Evolutionary conservation across 106 monocot genomes (phyloP).

Genomic region (Triglochin maritima): DNA sequence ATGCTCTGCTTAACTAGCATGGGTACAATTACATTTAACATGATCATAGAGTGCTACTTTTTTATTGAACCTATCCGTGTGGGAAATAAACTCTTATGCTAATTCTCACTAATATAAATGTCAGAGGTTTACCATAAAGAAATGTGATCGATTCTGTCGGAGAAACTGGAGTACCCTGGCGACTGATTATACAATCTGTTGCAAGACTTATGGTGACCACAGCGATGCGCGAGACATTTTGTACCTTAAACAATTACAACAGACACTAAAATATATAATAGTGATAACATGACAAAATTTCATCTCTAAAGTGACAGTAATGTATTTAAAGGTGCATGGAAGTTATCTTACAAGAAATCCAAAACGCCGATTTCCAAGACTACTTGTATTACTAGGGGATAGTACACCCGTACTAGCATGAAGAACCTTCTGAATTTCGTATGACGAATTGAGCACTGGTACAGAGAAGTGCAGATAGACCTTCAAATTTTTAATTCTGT

Average conservation of each 20-base stretch:
- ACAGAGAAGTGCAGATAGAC: slow-evolving; percentile 72
- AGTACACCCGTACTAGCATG: slow-evolving; percentile 45
- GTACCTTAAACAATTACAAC: slow-evolving; percentile 9
- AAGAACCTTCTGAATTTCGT: slow-evolving; percentile 50
- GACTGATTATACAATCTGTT: slow-evolving; percentile 21
- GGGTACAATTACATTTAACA: no score
- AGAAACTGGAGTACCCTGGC: slow-evolving; percentile 26
- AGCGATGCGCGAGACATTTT: slow-evolving; percentile 12
- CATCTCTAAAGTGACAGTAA: neutral
- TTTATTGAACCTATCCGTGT: no score
- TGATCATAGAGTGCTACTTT: no score
- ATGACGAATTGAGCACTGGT: slow-evolving; percentile 78
- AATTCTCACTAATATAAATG: no score
- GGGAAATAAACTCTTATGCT: no score
- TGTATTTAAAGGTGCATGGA: neutral
- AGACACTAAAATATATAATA: slow-evolving; percentile 7
- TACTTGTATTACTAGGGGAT: slow-evolving; percentile 35
- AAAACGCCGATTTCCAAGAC: slow-evolving; percentile 64
- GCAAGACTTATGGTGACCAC: slow-evolving; percentile 17
- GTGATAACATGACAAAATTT: neutral
- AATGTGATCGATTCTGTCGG: slow-evolving; percentile 17
- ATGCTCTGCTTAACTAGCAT: no score
- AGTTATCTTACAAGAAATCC: slow-evolving; percentile 42
- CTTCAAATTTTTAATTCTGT: slow-evolving; percentile 37
- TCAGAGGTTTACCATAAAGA: slow-evolving; percentile 19